A percentile compares a stretch with the other conserved stretches of the same genome.
Conservation (phyloP, 2,329 filamentous ascomycete species). For the Teratosphaeria nubilosa region DNA sequence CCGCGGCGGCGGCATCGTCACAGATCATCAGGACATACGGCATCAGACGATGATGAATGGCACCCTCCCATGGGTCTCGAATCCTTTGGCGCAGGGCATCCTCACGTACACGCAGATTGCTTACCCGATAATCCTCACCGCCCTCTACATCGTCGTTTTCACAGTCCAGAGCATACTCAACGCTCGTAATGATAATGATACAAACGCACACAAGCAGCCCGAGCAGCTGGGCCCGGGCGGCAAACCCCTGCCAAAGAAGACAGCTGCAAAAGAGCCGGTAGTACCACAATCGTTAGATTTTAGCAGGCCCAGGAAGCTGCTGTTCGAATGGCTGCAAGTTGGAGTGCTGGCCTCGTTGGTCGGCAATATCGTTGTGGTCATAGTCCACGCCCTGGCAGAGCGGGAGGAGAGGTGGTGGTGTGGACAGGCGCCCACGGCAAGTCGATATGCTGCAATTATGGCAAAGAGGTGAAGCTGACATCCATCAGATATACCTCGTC, state of each 20-base stretch:
- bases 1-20: neutral
- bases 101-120: slow-evolving; percentile 42
- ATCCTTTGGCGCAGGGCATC: slow-evolving; percentile 32
- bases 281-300: slow-evolving; percentile 45
- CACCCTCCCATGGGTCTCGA: slow-evolving; percentile 23
- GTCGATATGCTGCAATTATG: slow-evolving; percentile 19
- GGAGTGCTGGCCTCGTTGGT: slow-evolving; percentile 65
- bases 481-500: slow-evolving; percentile 67
- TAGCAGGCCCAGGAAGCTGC: slow-evolving; percentile 54
- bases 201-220: slow-evolving; percentile 26
- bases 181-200: slow-evolving; percentile 37
- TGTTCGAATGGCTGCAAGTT: slow-evolving; percentile 67
- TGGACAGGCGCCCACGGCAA: slow-evolving; percentile 64
- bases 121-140: slow-evolving; percentile 54
- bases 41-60: slow-evolving; percentile 2
- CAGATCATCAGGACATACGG: neutral
- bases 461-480: neutral
- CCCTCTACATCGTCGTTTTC: slow-evolving; percentile 55
- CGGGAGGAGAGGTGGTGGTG: slow-evolving; percentile 69
- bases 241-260: slow-evolving; percentile 67
- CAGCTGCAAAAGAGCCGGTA: slow-evolving; percentile 33
- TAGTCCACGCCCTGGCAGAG: slow-evolving; percentile 60
- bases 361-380: slow-evolving; percentile 62
- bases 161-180: slow-evolving; percentile 50
- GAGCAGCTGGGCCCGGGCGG: slow-evolving; percentile 69